Evolutionary conservation across 2,329 filamentous ascomycete genomes (phyloP).

Genomic region (Cytospora schulzeri): DNA sequence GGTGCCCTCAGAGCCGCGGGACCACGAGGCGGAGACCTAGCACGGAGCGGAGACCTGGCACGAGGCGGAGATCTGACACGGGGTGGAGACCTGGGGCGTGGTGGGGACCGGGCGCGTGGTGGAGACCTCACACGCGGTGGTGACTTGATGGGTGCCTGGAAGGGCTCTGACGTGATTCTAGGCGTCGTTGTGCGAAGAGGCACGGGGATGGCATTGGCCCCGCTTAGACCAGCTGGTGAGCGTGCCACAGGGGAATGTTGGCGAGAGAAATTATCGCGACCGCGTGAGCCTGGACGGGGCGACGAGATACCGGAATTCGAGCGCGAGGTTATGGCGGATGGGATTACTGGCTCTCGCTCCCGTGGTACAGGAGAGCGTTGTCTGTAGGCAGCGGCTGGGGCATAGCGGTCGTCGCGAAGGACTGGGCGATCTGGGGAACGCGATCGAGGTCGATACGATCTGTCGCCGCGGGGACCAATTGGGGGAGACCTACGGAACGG

Average conservation of each 20-base stretch:
- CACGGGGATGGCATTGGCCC: constrained; percentile 25
- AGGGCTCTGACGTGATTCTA: constrained; percentile 11
- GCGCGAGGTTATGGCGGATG: constrained; percentile 54
- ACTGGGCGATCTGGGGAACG: constrained; percentile 53
- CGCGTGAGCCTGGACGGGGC: constrained; percentile 50
- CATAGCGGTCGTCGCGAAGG: constrained; percentile 49
- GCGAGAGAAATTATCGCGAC: constrained; percentile 50
- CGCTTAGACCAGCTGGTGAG: constrained; percentile 36
- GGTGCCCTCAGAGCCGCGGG: constrained; percentile 56
- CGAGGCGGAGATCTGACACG: neutral
- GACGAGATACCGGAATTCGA: constrained; percentile 49
- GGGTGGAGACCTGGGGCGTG: constrained; percentile 41
- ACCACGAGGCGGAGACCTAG: constrained; percentile 55
- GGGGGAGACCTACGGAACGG: constrained; percentile 43
- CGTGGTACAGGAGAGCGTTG: constrained; percentile 48
- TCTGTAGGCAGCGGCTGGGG: constrained; percentile 42
- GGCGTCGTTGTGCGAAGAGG: constrained; percentile 25
- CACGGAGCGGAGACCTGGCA: constrained; percentile 32
- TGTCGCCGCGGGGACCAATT: constrained; percentile 41
- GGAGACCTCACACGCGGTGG: constrained; percentile 21
- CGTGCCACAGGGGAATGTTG: constrained; percentile 46
- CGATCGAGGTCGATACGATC: constrained; percentile 55
- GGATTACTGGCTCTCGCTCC: constrained; percentile 49
- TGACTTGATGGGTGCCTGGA: constrained; percentile 21
- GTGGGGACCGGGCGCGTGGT: constrained; percentile 49